Evolutionary conservation across 805 yeast species (phyloP).

Genomic region (Ogataea ganodermae): DNA sequence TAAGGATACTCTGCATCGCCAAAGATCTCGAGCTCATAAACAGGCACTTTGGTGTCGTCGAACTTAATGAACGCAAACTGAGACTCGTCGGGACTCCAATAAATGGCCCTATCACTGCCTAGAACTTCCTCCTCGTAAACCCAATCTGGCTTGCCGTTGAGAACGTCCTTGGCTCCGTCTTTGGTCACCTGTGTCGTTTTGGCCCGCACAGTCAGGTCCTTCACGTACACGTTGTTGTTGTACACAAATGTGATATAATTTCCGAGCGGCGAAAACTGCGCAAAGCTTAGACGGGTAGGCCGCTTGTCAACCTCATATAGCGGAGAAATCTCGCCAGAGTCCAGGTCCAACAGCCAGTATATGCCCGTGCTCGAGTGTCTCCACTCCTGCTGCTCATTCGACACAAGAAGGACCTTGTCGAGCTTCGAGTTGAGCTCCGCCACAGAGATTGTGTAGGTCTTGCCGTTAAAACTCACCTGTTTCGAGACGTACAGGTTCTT

Average conservation of each 20-base stretch:
- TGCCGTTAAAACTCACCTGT: conserved; percentile 45
- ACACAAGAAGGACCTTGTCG: conserved; percentile 53
- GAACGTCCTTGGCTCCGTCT: conserved; percentile 54
- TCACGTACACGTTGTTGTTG: conserved; percentile 55
- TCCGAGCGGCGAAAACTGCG: conserved; percentile 64
- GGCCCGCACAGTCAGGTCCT: conserved; percentile 35
- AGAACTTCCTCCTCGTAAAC: conserved; percentile 81
- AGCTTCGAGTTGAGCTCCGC: conserved; percentile 47
- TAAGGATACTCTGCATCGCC: conserved; percentile 50
- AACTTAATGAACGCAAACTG: conserved; percentile 54
- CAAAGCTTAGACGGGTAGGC: conserved; percentile 47
- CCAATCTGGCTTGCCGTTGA: conserved; percentile 81
- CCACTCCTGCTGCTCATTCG: conserved; percentile 55
- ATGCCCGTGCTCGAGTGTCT: conserved; percentile 67
- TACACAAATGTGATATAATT: conserved; percentile 56
- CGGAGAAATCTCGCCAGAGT: conserved; percentile 29
- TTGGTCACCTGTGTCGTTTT: conserved; percentile 40
- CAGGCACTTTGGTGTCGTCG: conserved; percentile 61
- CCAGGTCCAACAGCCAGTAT: conserved; percentile 64
- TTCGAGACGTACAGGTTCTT: conserved; percentile 34
- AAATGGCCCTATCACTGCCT: conserved; percentile 56
- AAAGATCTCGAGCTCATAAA: conserved; percentile 53
- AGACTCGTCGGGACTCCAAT: conserved; percentile 74
- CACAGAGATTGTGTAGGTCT: conserved; percentile 40
- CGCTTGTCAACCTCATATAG: conserved; percentile 22